A percentile compares a stretch with the other conserved stretches of the same genome.
Evolutionary conservation across 2,329 filamentous ascomycete genomes (phyloP).

Genomic region (Plectosphaerella sp.): DNA sequence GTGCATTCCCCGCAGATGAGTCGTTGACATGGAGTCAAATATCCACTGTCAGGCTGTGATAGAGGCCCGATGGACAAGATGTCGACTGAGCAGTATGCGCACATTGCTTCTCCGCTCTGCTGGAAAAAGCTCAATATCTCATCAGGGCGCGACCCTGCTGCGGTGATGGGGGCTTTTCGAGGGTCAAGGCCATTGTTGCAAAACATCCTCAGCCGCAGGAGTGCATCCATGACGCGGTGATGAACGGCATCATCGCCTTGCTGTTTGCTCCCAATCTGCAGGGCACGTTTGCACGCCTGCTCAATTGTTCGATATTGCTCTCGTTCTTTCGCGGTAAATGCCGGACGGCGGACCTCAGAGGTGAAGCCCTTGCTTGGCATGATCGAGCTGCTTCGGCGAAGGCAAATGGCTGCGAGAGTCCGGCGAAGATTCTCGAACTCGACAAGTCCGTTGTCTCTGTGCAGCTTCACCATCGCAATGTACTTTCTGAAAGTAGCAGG

Average conservation of each 20-base stretch:
- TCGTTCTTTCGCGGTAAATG: neutral
- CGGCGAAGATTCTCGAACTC: neutral
- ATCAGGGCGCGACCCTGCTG: neutral
- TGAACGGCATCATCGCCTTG: neutral
- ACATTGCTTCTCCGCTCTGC: neutral
- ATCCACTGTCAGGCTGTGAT: too few relatives aligned
- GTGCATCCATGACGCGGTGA: neutral
- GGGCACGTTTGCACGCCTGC: neutral
- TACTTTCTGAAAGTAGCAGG: neutral
- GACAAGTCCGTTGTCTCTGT: neutral
- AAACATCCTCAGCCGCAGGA: neutral
- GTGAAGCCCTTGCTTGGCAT: too few relatives aligned
- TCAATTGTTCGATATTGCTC: neutral
- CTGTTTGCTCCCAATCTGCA: neutral
- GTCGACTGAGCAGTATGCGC: too few relatives aligned
- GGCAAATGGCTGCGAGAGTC: neutral
- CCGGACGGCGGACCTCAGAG: too few relatives aligned
- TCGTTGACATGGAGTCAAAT: too few relatives aligned
- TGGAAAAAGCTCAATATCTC: neutral
- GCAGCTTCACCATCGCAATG: neutral
- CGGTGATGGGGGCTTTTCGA: neutral
- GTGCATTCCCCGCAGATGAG: too few relatives aligned
- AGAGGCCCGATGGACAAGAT: too few relatives aligned
- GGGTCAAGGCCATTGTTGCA: neutral
- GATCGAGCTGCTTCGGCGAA: neutral